These are phyloP conservation scores for Rhinocladiella mackenziei DNA, from an alignment of 2,329 filamentous ascomycete genomes.

Conservation along the genomic window DNA sequence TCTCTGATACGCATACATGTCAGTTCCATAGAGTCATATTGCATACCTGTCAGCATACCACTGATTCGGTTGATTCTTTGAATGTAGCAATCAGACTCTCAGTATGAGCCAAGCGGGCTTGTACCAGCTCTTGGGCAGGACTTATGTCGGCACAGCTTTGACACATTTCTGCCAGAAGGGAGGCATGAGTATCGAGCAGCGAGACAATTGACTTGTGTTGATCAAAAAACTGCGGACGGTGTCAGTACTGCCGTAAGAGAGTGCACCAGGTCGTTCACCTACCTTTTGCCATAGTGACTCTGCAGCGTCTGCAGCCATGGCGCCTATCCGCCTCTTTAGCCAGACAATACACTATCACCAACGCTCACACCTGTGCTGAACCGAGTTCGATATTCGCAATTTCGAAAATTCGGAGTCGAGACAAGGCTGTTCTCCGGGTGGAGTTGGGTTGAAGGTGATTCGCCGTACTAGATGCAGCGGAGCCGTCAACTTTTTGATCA, in stretches of 20 bases:
- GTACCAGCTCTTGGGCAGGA: slow-evolving; percentile 2
- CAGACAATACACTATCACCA: too few relatives aligned
- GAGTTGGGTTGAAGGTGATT: neutral
- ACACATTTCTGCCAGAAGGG: slow-evolving; percentile 17
- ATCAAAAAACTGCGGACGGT: slow-evolving; percentile 10
- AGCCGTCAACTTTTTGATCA: neutral
- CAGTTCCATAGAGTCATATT: neutral
- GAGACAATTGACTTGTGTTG: slow-evolving; percentile 19
- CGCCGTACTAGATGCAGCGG: neutral
- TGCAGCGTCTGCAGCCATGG: slow-evolving; percentile 7
- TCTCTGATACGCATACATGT: slow-evolving; percentile 1
- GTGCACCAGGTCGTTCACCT: neutral
- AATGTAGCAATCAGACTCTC: slow-evolving; percentile 17
- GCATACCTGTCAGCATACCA: slow-evolving; percentile 1
- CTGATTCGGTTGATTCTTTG: slow-evolving; percentile 12
- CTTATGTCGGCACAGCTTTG: slow-evolving; percentile 6
- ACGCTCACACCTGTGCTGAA: neutral
- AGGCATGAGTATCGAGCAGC: slow-evolving; percentile 19
- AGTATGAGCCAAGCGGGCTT: slow-evolving; percentile 10
- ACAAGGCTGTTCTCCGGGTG: slow-evolving; percentile 1
- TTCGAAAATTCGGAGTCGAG: slow-evolving; percentile 10
- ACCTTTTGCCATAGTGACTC: slow-evolving; percentile 12
- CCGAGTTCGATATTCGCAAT: neutral
- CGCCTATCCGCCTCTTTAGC: too few relatives aligned
- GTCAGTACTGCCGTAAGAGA: slow-evolving; percentile 3